phyloP scores from a whole-genome alignment of 2,329 filamentous ascomycete genomes.

The Diaporthe longicolla region DNA sequence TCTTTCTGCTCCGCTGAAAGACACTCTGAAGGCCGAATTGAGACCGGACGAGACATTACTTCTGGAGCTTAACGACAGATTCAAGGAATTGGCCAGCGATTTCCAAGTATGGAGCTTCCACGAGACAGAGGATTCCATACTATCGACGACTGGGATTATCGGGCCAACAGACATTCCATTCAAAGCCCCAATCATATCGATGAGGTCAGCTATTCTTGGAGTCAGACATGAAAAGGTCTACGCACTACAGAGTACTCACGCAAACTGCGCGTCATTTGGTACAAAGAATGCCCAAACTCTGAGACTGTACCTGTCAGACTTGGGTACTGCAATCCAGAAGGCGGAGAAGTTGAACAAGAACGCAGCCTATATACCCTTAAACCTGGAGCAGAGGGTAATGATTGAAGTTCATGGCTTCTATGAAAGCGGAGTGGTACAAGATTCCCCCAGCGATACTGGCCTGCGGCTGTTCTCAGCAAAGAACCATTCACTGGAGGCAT shows the following conservation, averaged over 20 bases:
- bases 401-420: slow-evolving; percentile 71
- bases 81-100: slow-evolving; percentile 67
- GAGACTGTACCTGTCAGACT: slow-evolving; percentile 52
- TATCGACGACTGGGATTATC: slow-evolving; percentile 55
- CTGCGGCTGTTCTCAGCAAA: slow-evolving; percentile 20
- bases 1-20: slow-evolving; percentile 62
- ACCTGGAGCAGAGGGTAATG: slow-evolving; percentile 64
- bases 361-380: slow-evolving; percentile 57
- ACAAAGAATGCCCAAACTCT: slow-evolving; percentile 61
- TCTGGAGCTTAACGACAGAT: slow-evolving; percentile 64
- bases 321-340: slow-evolving; percentile 50
- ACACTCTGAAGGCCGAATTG: slow-evolving; percentile 62
- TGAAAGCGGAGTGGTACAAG: slow-evolving; percentile 60
- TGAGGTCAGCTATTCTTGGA: slow-evolving; percentile 63
- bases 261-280: slow-evolving; percentile 65
- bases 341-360: slow-evolving; percentile 50
- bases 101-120: slow-evolving; percentile 71
- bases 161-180: slow-evolving; percentile 63
- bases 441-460: not conserved
- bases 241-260: slow-evolving; percentile 65
- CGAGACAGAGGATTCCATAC: slow-evolving; percentile 69
- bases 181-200: slow-evolving; percentile 69
- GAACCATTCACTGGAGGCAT: slow-evolving; percentile 10
- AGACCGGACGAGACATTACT: slow-evolving; percentile 63
- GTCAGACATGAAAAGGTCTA: slow-evolving; percentile 63